These are phyloP conservation scores for Petunia axillaris DNA, from an alignment of 257 asterid genomes.

Conservation along the genomic window DNA sequence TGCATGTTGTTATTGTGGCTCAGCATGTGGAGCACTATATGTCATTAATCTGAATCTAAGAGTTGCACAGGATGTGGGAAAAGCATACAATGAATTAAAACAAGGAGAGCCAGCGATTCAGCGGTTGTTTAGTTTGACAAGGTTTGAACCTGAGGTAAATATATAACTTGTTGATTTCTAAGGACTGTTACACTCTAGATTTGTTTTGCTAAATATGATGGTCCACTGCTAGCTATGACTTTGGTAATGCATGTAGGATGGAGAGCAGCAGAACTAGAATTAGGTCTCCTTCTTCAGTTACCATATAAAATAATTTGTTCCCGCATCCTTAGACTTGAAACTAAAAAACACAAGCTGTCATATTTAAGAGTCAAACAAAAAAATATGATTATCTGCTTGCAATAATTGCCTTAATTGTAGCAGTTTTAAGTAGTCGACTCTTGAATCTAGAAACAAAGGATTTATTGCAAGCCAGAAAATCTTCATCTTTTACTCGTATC, in stretches of 20 bases:
- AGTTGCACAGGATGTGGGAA: conserved; percentile 74
- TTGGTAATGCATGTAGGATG: neutral
- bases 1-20: conserved; percentile 38
- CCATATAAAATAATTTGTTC: neutral
- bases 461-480: neutral
- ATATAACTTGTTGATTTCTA: conserved; percentile 3
- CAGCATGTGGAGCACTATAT: conserved; percentile 44
- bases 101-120: conserved; percentile 99
- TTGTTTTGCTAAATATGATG: neutral
- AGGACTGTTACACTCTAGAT: neutral
- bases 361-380: neutral
- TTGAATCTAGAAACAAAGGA: too few relatives aligned
- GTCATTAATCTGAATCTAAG: conserved; percentile 44
- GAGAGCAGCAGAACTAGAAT: neutral
- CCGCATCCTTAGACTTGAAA: neutral
- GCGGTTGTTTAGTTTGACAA: conserved; percentile 72
- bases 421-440: too few relatives aligned
- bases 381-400: too few relatives aligned
- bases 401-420: too few relatives aligned
- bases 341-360: neutral
- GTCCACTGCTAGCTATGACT: neutral
- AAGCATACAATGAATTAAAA: conserved; percentile 88
- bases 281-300: neutral
- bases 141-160: conserved; percentile 63
- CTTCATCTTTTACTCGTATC: neutral